Conservation (phyloP, 2,329 filamentous ascomycete species). For the Botrytis fragariae region DNA sequence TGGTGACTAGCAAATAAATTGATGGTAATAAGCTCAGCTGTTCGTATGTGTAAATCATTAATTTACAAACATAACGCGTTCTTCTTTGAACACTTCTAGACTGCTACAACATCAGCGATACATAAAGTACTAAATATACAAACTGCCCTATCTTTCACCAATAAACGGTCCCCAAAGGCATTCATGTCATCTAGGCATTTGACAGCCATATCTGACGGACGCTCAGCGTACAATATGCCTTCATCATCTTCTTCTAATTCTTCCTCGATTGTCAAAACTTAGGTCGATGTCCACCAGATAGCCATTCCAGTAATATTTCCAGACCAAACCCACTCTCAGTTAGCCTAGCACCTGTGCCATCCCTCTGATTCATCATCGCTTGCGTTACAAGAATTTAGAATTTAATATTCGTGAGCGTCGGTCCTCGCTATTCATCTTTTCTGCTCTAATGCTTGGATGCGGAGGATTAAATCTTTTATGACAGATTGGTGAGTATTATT, state of each 20-base stretch:
- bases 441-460: constrained; percentile 11
- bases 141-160: too few species aligned
- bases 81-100: not conserved
- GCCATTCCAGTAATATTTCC: not conserved
- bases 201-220: not conserved
- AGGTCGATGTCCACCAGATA: not conserved
- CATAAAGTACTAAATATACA: too few species aligned
- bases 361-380: not conserved
- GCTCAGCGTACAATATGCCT: not conserved
- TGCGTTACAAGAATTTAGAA: not conserved
- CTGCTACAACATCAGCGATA: not conserved
- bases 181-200: not conserved
- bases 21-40: not conserved
- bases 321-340: not conserved
- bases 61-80: not conserved
- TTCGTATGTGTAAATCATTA: not conserved
- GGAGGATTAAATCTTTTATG: constrained; percentile 7
- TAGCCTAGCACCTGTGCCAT: too few species aligned
- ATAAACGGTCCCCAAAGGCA: too few species aligned
- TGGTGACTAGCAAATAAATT: not conserved
- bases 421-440: not conserved
- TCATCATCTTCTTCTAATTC: not conserved
- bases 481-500: constrained; percentile 15
- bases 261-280: not conserved
- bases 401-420: not conserved